Percentiles rank a stretch among this genome's conserved stretches.
phyloP scores from a whole-genome alignment of 2,329 filamentous ascomycete genomes.

The Xylariaceae sp. region DNA sequence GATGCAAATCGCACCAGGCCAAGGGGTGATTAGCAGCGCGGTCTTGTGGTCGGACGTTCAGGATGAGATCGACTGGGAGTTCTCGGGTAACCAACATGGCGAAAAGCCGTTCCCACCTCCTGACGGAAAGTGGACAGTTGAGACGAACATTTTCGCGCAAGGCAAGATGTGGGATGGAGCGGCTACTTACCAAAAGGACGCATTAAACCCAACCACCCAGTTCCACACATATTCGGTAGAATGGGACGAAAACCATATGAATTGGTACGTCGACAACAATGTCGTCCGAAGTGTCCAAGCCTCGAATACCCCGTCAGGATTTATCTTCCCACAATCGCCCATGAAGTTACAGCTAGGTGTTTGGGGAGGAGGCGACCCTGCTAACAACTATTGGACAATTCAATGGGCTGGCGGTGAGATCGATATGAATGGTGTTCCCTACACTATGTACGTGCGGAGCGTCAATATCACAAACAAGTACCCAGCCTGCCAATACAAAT shows the following conservation, averaged over 20 bases:
- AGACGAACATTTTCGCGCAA: constrained; percentile 38
- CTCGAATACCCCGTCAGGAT: constrained; percentile 35
- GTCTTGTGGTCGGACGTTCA: constrained; percentile 42
- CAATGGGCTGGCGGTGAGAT: constrained; percentile 44
- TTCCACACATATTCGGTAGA: constrained; percentile 45
- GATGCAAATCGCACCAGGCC: constrained; percentile 42
- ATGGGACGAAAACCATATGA: constrained; percentile 40
- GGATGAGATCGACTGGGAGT: constrained; percentile 44
- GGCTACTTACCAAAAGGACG: constrained; percentile 38
- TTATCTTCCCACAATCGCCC: constrained; percentile 40
- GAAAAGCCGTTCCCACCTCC: constrained; percentile 40
- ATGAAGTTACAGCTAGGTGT: constrained; percentile 44
- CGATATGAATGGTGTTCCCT: constrained; percentile 37
- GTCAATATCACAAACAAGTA: constrained; percentile 45
- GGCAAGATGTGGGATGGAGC: constrained; percentile 44
- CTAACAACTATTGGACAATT: constrained; percentile 39
- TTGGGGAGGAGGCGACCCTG: constrained; percentile 42
- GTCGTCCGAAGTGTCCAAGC: constrained; percentile 37
- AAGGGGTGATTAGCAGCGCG: constrained; percentile 40
- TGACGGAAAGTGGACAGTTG: constrained; percentile 38
- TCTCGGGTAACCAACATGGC: constrained; percentile 43
- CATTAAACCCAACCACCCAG: constrained; percentile 37
- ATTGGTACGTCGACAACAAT: constrained; percentile 41
- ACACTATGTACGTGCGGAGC: constrained; percentile 42
- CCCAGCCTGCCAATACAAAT: constrained; percentile 42